A percentile compares a stretch with the other conserved stretches of the same genome.
Conservation (phyloP, 2,329 filamentous ascomycete species). For the Aspergillus caelatus region DNA sequence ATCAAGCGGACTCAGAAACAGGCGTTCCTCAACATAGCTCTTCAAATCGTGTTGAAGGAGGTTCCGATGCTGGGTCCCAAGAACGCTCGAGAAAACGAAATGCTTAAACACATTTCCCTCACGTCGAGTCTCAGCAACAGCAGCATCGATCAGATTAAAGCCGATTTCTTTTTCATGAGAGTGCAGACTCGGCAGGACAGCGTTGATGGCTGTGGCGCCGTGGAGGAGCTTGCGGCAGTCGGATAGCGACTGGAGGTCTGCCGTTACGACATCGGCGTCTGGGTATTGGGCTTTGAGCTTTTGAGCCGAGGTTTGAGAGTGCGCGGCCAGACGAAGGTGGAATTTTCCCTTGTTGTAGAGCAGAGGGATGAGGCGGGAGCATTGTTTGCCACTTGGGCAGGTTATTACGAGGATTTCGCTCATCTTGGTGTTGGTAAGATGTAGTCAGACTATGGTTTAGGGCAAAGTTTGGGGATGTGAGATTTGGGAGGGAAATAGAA, state of each 20-base stretch:
- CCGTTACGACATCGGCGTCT: neutral
- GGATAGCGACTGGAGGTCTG: slow-evolving; percentile 15
- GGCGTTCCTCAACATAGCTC: neutral
- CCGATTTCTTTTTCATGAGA: slow-evolving; percentile 1
- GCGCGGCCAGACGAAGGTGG: slow-evolving; percentile 11
- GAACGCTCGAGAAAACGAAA: neutral
- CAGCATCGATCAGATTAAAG: neutral
- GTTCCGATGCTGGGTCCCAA: neutral
- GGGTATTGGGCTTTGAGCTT: neutral
- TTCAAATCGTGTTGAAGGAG: neutral
- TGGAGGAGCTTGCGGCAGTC: slow-evolving; percentile 17
- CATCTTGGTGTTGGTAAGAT: neutral
- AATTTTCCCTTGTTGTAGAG: slow-evolving; percentile 26
- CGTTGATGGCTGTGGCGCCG: slow-evolving; percentile 17
- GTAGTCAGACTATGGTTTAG: no score
- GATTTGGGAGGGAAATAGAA: no score
- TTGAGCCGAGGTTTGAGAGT: neutral
- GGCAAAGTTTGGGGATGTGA: neutral
- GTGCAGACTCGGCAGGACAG: neutral
- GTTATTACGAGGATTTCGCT: slow-evolving; percentile 37
- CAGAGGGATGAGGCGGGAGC: slow-evolving; percentile 36
- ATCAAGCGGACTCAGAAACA: neutral
- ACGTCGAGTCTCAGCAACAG: neutral
- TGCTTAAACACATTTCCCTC: neutral
- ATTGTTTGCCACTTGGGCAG: slow-evolving; percentile 43